Percentiles rank a stretch among this genome's conserved stretches.
phyloP scores from a whole-genome alignment of 139 green algal species.

The Chlamydomonas sp. region DNA sequence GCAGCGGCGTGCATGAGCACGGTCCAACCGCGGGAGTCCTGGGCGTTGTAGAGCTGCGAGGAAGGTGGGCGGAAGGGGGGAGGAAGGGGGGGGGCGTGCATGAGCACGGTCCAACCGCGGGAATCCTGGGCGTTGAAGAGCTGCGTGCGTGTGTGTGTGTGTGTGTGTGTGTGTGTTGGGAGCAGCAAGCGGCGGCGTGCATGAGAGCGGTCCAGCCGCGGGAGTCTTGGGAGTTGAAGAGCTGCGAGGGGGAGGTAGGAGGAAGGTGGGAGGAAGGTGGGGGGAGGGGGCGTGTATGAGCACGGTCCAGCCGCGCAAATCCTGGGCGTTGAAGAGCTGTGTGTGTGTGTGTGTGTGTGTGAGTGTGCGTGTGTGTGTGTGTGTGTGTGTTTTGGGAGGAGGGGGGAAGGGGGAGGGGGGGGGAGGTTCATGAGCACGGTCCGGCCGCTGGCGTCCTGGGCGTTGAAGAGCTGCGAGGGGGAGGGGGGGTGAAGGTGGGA shows the following conservation, averaged over 20 bases:
- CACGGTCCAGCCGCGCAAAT: slow-evolving; percentile 33
- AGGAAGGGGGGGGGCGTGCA: slow-evolving; percentile 17
- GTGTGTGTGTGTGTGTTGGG: too few relatives aligned
- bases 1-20: slow-evolving; percentile 31
- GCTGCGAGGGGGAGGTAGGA: slow-evolving; percentile 7
- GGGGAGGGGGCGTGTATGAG: slow-evolving; percentile 28
- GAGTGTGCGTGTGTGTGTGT: slow-evolving; percentile 17
- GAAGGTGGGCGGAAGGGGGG: slow-evolving; percentile 16
- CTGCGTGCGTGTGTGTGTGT: slow-evolving; percentile 23
- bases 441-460: slow-evolving; percentile 20
- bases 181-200: slow-evolving; percentile 10
- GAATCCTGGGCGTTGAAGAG: slow-evolving; percentile 17
- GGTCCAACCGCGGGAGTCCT: slow-evolving; percentile 32
- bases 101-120: slow-evolving; percentile 36
- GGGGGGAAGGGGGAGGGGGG: slow-evolving; percentile 17
- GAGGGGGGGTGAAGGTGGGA: too few relatives aligned
- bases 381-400: slow-evolving; percentile 14
- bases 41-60: slow-evolving; percentile 7
- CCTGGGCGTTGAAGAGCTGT: slow-evolving; percentile 3
- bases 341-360: slow-evolving; percentile 20
- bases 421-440: slow-evolving; percentile 29
- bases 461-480: too few relatives aligned
- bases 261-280: slow-evolving; percentile 14
- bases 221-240: slow-evolving; percentile 15
- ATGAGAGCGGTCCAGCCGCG: slow-evolving; percentile 39